These are phyloP conservation scores for Fraxinus velutina DNA, from an alignment of 305 asterid genomes.

Conservation along the genomic window DNA sequence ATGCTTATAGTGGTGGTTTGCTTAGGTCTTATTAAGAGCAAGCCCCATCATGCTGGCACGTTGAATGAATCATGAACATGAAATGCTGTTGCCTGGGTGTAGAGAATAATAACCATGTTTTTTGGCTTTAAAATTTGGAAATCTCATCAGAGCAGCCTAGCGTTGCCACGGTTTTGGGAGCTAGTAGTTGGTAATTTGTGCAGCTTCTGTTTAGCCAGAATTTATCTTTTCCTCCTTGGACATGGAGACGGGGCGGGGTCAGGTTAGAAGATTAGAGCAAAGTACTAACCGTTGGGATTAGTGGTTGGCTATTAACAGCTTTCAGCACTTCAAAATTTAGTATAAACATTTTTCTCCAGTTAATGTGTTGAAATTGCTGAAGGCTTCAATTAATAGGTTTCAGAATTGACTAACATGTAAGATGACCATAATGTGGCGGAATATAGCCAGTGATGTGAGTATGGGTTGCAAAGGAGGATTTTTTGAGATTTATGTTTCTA, in stretches of 20 bases:
- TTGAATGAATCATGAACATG: neutral
- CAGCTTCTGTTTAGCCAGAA: neutral
- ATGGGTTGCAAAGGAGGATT: neutral
- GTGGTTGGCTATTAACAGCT: neutral
- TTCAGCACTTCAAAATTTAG: neutral
- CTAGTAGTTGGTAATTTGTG: neutral
- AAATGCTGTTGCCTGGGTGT: neutral
- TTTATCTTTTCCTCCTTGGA: neutral
- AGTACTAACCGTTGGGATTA: neutral
- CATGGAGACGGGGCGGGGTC: neutral
- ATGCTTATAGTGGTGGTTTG: neutral
- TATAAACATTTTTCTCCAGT: neutral
- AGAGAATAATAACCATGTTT: neutral
- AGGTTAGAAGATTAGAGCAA: neutral
- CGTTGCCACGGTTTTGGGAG: neutral
- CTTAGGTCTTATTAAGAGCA: neutral
- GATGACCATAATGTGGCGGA: neutral
- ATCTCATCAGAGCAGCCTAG: neutral
- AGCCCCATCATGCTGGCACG: neutral
- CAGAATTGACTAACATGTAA: neutral
- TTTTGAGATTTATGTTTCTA: neutral
- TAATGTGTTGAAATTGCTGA: neutral
- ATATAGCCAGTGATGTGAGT: neutral
- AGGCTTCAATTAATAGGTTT: neutral
- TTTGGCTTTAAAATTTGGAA: neutral